Evolutionary conservation across 495 filamentous ascomycete genomes (phyloP).

Genomic region (Trichoderma orchidacearum): DNA sequence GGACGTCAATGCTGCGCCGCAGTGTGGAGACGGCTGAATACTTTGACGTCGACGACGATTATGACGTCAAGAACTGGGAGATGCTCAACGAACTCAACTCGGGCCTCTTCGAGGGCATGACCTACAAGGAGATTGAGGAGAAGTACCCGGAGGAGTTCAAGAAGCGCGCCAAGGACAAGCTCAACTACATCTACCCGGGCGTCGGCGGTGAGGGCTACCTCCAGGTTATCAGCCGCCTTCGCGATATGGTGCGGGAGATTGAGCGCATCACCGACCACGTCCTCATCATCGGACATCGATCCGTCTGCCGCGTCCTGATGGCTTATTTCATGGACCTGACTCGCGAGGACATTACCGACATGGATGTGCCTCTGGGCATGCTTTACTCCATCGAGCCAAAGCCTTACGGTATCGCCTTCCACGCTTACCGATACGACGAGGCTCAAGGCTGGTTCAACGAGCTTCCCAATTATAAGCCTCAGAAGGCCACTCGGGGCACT

Average conservation of each 20-base stretch:
- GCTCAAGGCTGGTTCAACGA: conserved; percentile 67
- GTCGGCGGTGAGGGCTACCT: conserved; percentile 93
- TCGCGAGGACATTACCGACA: conserved; percentile 76
- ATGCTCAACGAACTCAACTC: conserved; percentile 97
- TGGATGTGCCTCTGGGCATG: conserved; percentile 86
- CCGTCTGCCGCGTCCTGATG: conserved; percentile 79
- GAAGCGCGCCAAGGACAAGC: conserved; percentile 64
- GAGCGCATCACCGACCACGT: conserved; percentile 95
- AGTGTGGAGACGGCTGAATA: conserved; percentile 70
- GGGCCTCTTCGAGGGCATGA: conserved; percentile 84
- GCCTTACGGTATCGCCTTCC: conserved; percentile 94
- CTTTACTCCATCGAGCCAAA: conserved; percentile 92
- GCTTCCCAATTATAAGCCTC: conserved; percentile 60
- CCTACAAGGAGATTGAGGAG: conserved; percentile 74
- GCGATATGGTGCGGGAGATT: conserved; percentile 91
- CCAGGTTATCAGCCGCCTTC: conserved; percentile 88
- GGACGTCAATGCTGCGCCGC: conserved; percentile 92
- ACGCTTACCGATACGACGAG: conserved; percentile 79
- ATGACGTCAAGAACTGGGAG: conserved; percentile 92
- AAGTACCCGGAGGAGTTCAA: conserved; percentile 65
- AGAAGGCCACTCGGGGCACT: conserved; percentile 18
- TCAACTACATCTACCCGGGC: conserved; percentile 88
- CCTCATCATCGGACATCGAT: conserved; percentile 78
- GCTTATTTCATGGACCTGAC: conserved; percentile 91
- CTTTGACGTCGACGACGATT: conserved; percentile 90